phyloP scores from a whole-genome alignment of 208 protist species.

The Perkinsela sp. region DNA sequence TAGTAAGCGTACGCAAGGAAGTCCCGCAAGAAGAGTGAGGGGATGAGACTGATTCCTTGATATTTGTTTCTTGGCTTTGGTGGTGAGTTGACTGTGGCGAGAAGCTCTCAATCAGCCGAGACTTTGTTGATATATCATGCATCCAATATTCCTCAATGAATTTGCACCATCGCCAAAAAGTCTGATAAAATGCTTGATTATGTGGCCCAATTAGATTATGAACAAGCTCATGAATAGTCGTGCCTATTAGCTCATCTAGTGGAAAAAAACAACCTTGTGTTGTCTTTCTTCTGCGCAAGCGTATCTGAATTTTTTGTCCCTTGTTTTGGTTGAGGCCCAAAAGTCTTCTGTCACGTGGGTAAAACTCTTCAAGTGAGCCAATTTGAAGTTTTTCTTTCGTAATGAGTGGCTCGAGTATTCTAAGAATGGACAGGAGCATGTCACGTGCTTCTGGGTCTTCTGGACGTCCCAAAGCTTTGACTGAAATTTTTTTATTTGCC shows the following conservation, averaged over 20 bases:
- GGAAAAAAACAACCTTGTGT: neutral
- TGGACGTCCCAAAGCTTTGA: neutral
- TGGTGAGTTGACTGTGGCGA: too few species aligned
- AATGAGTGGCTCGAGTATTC: neutral
- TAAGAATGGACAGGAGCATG: neutral
- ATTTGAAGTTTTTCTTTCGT: neutral
- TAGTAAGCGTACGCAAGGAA: too few species aligned
- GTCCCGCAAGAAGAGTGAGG: too few species aligned
- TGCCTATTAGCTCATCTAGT: neutral
- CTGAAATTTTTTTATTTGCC: neutral
- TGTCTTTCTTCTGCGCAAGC: neutral
- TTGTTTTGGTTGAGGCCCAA: neutral
- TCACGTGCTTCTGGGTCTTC: neutral
- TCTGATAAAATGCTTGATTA: neutral
- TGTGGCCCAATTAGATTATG: neutral
- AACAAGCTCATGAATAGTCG: neutral
- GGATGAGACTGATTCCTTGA: too few species aligned
- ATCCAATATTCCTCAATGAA: neutral
- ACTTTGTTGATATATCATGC: too few species aligned
- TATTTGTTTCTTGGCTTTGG: too few species aligned
- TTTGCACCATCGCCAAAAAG: neutral
- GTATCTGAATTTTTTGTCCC: neutral
- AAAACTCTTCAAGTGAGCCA: neutral
- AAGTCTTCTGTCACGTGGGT: neutral
- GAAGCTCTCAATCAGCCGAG: too few species aligned